Percentiles rank a stretch among this genome's conserved stretches.
These are phyloP conservation scores for Rhizophagus prolifer DNA, from an alignment of 192 early-diverging fungal species.

Conservation along the genomic window DNA sequence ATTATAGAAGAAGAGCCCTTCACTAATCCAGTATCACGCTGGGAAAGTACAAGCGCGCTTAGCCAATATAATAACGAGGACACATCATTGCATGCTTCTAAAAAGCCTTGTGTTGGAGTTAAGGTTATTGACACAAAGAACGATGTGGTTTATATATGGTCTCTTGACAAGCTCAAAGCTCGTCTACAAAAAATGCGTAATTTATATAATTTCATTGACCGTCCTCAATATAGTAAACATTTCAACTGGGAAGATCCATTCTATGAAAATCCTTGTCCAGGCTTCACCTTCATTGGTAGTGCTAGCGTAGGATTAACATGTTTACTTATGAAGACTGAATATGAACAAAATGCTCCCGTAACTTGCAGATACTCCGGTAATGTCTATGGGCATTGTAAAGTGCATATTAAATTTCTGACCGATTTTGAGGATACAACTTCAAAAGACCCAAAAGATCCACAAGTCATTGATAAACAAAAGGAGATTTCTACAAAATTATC, in stretches of 20 bases:
- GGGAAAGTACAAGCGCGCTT: slow-evolving; percentile 50
- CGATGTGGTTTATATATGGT: slow-evolving; percentile 63
- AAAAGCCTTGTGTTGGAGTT: slow-evolving; percentile 54
- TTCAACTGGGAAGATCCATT: slow-evolving; percentile 61
- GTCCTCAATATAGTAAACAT: slow-evolving; percentile 56
- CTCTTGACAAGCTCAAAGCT: slow-evolving; percentile 53
- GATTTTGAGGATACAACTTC: slow-evolving; percentile 27
- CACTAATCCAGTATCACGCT: slow-evolving; percentile 49
- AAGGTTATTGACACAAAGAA: slow-evolving; percentile 57
- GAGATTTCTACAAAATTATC: slow-evolving; percentile 32
- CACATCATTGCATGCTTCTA: slow-evolving; percentile 39
- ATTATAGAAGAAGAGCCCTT: slow-evolving; percentile 65
- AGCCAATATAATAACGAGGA: slow-evolving; percentile 54
- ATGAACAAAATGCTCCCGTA: slow-evolving; percentile 46
- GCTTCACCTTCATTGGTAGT: slow-evolving; percentile 55
- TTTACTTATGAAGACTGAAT: slow-evolving; percentile 42
- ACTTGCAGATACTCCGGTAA: slow-evolving; percentile 47
- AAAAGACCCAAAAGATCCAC: slow-evolving; percentile 19
- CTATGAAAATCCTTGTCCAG: slow-evolving; percentile 54
- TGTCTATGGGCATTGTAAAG: slow-evolving; percentile 38
- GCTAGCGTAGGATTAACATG: slow-evolving; percentile 46
- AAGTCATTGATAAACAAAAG: slow-evolving; percentile 23
- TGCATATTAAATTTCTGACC: slow-evolving; percentile 46
- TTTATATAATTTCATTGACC: slow-evolving; percentile 59
- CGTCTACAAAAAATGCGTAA: slow-evolving; percentile 71